Base-by-base conservation (phyloP, 805 yeast species). In the Starmerella khaoyaiensis region DNA sequence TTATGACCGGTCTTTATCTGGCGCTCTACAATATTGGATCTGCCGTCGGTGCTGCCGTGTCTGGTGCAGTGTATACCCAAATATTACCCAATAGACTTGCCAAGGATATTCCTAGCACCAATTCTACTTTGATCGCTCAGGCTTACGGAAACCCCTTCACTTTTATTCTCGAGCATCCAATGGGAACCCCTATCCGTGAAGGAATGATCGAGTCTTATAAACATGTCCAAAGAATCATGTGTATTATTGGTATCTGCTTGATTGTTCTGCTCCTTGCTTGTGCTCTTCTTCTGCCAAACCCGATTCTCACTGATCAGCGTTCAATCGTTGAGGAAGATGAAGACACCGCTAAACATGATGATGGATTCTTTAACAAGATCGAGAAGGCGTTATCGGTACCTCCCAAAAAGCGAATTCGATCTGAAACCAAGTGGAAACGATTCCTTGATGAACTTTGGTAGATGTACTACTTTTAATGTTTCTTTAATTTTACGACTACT, bases 21-120 rank as follows among this genome's bases (percentile, higher is more conserved):
- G 64, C 82, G 2, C 54, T 68, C 17, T 75, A 74, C 54, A 66
- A 70, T 46, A 63, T 77, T 39, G 86, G 86, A 6, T 55, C 71
- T 10, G 79, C 80, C 4, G 48, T 76, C 34, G 84, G 84, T 17
- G 57, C 67, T 22, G 58, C 77, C 18, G 67, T 78, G 18, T 66
- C 80, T 16, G 83, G 82, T 46, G 81, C 82, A 21, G 64, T 77
- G 29, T 78, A 82, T 82, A 70, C 79, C 11, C 71, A 74, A 45
- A 52, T 63, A 14, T 59, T 78, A 49, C 77, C 72, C 51, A 49
- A 52, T 17, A 52, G 64, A 47, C 55, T 73, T 33, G 39, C 49
- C 22, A 55, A 60, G 32, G 49, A 65, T 37, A 43, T 68, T 9
- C 51, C 53, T 16, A 31, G 46, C 10, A 20, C 22, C 27, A 61